A percentile compares a stretch with the other conserved stretches of the same genome.
These are phyloP conservation scores for Psilocybe sp. DNA, from an alignment of 768 basidiomycete genomes.

Conservation along the genomic window DNA sequence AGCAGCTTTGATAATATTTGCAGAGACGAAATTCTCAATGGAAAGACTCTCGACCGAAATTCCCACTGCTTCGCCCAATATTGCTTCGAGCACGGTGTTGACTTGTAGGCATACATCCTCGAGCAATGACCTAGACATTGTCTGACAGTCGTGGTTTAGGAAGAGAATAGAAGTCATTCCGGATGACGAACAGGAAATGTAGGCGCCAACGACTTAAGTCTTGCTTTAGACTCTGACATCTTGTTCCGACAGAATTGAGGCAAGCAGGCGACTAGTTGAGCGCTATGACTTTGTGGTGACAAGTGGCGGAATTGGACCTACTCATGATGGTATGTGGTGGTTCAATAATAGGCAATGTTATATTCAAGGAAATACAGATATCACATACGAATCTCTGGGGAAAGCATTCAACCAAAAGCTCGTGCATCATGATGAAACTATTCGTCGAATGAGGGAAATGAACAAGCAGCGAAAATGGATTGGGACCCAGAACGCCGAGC, in stretches of 20 bases:
- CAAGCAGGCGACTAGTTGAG: constrained; percentile 75
- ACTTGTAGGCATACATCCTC: constrained; percentile 49
- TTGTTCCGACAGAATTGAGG: constrained; percentile 60
- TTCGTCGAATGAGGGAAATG: constrained; percentile 66
- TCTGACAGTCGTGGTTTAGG: constrained; percentile 40
- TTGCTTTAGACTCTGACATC: not conserved
- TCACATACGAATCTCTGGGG: constrained; percentile 86
- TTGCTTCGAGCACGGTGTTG: constrained; percentile 85
- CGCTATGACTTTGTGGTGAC: constrained; percentile 91
- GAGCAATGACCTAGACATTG: constrained; percentile 7
- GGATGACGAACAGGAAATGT: constrained; percentile 91
- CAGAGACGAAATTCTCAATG: constrained; percentile 91
- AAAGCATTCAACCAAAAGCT: constrained; percentile 78
- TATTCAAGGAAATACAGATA: constrained; percentile 45
- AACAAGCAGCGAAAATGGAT: constrained; percentile 55
- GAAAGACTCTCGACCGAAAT: constrained; percentile 83
- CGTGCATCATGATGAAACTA: constrained; percentile 73
- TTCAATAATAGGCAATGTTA: not conserved
- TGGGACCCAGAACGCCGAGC: constrained; percentile 65
- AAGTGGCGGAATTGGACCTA: constrained; percentile 88
- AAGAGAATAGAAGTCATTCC: constrained; percentile 90
- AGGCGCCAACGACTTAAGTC: constrained; percentile 20
- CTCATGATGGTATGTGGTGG: constrained; percentile 69
- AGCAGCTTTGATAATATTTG: not conserved
- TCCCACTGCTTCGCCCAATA: constrained; percentile 85